phyloP scores from a whole-genome alignment of 257 asterid genomes.

The Petunia axillaris region DNA sequence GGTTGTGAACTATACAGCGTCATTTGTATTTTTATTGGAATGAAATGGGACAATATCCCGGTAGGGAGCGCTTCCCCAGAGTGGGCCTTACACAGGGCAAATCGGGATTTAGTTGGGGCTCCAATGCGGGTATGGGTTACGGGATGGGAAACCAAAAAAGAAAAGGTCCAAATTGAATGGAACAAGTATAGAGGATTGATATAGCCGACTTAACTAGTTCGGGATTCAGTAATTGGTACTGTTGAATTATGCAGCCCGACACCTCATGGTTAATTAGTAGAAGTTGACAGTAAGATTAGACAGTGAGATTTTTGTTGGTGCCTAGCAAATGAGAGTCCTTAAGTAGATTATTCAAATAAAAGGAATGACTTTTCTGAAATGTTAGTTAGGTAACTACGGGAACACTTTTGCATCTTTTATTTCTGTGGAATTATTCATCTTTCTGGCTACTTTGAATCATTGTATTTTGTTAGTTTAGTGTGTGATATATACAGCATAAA shows the following conservation, averaged over 20 bases:
- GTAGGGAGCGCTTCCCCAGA: too few species aligned
- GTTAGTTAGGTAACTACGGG: neutral
- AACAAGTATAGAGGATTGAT: neutral
- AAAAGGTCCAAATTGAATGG: neutral
- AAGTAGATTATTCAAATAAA: neutral
- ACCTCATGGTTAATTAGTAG: neutral
- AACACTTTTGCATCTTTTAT: neutral
- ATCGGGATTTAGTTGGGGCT: too few species aligned
- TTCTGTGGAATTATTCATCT: neutral
- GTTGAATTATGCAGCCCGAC: neutral
- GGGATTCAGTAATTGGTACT: neutral
- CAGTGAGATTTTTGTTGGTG: conserved; percentile 8
- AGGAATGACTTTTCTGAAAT: neutral
- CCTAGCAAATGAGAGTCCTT: neutral
- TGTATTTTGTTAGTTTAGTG: neutral
- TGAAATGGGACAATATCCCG: neutral
- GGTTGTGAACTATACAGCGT: neutral
- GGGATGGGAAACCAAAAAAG: too few species aligned
- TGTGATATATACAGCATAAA: neutral
- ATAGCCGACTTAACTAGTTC: neutral
- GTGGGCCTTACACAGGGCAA: too few species aligned
- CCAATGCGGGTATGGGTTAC: too few species aligned
- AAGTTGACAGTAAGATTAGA: neutral
- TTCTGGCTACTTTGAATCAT: neutral
- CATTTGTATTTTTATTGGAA: neutral